Base-by-base conservation (phyloP, 225 moss, liverwort and hornwort species). In the Anthoceros angustus region DNA sequence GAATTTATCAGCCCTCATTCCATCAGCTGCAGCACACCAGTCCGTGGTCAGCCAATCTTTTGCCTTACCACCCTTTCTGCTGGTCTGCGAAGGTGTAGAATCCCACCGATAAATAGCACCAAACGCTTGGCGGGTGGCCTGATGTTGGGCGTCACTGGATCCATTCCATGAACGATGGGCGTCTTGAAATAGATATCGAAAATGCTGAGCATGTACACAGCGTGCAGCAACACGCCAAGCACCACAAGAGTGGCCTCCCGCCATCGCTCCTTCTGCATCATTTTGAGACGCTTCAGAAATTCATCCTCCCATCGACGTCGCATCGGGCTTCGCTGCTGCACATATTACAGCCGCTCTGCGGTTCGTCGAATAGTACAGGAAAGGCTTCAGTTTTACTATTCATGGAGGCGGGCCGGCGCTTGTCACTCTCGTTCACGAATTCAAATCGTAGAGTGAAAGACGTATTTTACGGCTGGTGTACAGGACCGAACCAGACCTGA, bases 131-230 rank as follows among this genome's bases (percentile, higher is more conserved):
- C 91, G 8, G 95, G 95, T 23, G 95, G 77, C 43, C 68, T 42
- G 65, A 92, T 91, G 40, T 75, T 79, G 63, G 89, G 86, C 12
- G 73, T 41, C 39, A 92, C 95, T 8, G 88, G 88, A 70, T 88
- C 78, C 95, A 98, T 87, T 63, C 95, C 95, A 71, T 84, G 88
- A 43, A 98, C 86, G 62, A 98, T 92, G 24, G 95, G 95, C 55
- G 95, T 88, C 86, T 98, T 98, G 84, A 98, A 98, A 68, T 92
- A 98, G 46, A 98, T 98, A 41, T 98, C 95, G 39, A 98, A 92
- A 66, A 98, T 92, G 61, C 95, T 98, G 43, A 98, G 70, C 95
- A 98, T 91, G 75, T 92, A 98, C 10, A 85, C 74, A 26, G 95
- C 88, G 67, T 98, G 95, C 69, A 98, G 63, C 25, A 80, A 72